Base-by-base conservation (phyloP, 805 yeast species). In the Metschnikowia bowlesiae region DNA sequence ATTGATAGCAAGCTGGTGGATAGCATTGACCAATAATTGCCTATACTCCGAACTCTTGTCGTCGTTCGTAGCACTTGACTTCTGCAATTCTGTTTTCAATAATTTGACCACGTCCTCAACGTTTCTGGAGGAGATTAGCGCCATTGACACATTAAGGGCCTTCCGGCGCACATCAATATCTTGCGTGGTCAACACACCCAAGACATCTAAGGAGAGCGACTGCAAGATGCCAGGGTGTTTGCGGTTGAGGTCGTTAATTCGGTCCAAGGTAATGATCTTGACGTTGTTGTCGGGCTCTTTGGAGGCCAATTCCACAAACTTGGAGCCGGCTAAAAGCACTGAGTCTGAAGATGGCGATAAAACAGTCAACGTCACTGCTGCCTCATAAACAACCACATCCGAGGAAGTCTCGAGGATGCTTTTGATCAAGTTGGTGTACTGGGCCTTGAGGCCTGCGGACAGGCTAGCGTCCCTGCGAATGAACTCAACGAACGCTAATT, bases 221-320 rank as follows among this genome's bases (percentile, higher is more conserved):
- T 88, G 91, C 57, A 92, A 77, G 44, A 87, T 76, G 47, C 97
- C 97, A 22, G 94, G 92, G 64, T 84, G 81, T 54, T 78, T 79
- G 54, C 74, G 73, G 62, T 88, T 85, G 47, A 94, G 80, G 48
- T 85, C 89, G 59, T 80, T 81, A 53, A 94, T 84, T 67, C 95
- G 82, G 64, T 89, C 94, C 63, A 94, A 77, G 18, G 96, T 94
- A 62, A 92, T 91, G 57, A 94, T 79, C 70, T 95, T 95, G 60
- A 92, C 91, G 63, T 91, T 94, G 72, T 88, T 91, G 69, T 94
- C 98, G n/a, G 96, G 79, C 65, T 90, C 98, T 64, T 86, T 88
- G 59, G 85, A 84, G 33, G 97, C 96, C 59, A 94, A 77, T 51
- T 89, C 96, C 53, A 92, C 83, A 62, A 89, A 86, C 67, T 89